Evolutionary conservation across 2,329 filamentous ascomycete species (phyloP).

Genomic region (Zasmidium angulare): DNA sequence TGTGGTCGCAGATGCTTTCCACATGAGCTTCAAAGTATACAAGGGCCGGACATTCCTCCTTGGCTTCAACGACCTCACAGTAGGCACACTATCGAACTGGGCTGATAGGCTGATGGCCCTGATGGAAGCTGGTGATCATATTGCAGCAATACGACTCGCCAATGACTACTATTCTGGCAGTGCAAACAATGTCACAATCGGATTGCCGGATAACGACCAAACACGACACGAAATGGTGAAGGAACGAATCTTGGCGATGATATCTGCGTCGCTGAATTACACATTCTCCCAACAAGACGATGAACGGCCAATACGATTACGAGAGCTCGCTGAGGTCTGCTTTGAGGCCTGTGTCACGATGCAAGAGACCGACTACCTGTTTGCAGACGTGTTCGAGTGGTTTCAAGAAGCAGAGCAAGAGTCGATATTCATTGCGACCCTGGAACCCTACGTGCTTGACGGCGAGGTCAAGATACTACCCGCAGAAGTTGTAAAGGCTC

Average conservation of each 20-base stretch:
- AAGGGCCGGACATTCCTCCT: constrained; percentile 90
- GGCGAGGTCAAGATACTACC: constrained; percentile 73
- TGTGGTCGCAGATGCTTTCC: constrained; percentile 93
- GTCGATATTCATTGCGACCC: constrained; percentile 78
- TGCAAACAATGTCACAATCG: constrained; percentile 91
- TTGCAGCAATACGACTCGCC: constrained; percentile 84
- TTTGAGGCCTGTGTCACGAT: constrained; percentile 81
- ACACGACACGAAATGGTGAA: constrained; percentile 78
- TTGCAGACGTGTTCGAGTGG: constrained; percentile 86
- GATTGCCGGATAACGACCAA: constrained; percentile 78
- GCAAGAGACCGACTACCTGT: constrained; percentile 77
- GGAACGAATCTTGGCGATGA: constrained; percentile 89
- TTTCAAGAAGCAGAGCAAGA: constrained; percentile 76
- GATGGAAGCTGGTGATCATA: constrained; percentile 96
- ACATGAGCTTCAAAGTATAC: constrained; percentile 95
- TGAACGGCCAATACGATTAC: constrained; percentile 59
- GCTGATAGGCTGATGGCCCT: constrained; percentile 87
- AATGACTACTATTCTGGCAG: constrained; percentile 90
- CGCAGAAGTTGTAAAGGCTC: constrained; percentile 78
- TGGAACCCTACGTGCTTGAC: constrained; percentile 86
- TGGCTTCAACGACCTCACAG: constrained; percentile 89
- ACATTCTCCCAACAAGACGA: constrained; percentile 67
- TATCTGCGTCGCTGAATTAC: constrained; percentile 86
- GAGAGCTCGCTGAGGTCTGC: constrained; percentile 77
- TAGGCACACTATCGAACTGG: constrained; percentile 94